A percentile compares a stretch with the other conserved stretches of the same genome.
Conservation (phyloP, 345 rosid species). For the sweet orange (Citrus sinensis) region DVS_A1.0 CM039167.1:2811501-2812000, state of each 20-base stretch:
- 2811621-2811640: background rate
- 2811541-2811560: background rate
- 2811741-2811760: background rate
- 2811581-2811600: background rate
- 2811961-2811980: background rate
- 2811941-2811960: background rate
- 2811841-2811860: background rate
- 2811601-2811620: background rate
- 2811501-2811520: background rate
- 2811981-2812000: background rate
- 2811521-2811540: background rate
- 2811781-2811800: background rate
- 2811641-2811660: background rate
- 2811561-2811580: background rate
- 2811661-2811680: background rate
- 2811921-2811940: background rate
- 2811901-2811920: background rate
- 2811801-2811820: background rate
- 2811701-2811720: background rate
- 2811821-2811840: background rate
- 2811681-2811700: background rate
- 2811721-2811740: background rate
- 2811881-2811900: background rate
- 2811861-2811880: background rate
- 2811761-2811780: background rate